Evolutionary conservation across 371 early-diverging fungal species (phyloP).

Genomic region (Chytridiales sp.): DNA sequence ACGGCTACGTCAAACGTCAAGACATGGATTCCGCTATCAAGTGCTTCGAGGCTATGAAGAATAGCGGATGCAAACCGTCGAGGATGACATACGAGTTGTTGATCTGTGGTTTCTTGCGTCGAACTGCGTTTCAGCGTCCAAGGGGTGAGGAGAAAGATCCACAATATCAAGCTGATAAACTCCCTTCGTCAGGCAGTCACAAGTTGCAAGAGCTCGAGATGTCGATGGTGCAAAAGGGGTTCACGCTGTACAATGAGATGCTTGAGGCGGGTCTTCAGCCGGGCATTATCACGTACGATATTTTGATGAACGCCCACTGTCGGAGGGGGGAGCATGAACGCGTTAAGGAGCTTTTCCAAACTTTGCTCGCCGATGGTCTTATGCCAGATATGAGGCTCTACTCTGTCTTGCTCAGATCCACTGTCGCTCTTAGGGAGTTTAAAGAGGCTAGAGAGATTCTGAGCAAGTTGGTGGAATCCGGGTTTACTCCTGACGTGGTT

Average conservation of each 20-base stretch:
- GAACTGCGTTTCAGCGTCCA: background rate
- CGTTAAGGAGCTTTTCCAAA: constrained; percentile 6
- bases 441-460: too few relatives aligned
- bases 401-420: too few relatives aligned
- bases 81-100: constrained; percentile 14
- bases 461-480: too few relatives aligned
- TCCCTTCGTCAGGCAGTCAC: background rate
- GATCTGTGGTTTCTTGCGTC: constrained; percentile 20
- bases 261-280: constrained; percentile 6
- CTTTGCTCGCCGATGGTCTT: too few relatives aligned
- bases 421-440: constrained; percentile 26
- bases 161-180: background rate
- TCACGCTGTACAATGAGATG: constrained; percentile 10
- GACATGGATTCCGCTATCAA: constrained; percentile 14
- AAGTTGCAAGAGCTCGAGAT: background rate
- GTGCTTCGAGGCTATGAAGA: constrained; percentile 17
- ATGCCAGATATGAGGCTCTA: too few relatives aligned
- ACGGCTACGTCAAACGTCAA: constrained; percentile 12
- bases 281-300: constrained; percentile 8
- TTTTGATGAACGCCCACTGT: constrained; percentile 14
- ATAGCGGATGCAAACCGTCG: constrained; percentile 9
- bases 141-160: background rate
- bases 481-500: constrained; percentile 35
- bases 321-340: constrained; percentile 15
- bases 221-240: background rate